These are phyloP conservation scores for Phyllosticta capitalensis DNA, from an alignment of 2,329 filamentous ascomycete species.

Conservation along the genomic window DNA sequence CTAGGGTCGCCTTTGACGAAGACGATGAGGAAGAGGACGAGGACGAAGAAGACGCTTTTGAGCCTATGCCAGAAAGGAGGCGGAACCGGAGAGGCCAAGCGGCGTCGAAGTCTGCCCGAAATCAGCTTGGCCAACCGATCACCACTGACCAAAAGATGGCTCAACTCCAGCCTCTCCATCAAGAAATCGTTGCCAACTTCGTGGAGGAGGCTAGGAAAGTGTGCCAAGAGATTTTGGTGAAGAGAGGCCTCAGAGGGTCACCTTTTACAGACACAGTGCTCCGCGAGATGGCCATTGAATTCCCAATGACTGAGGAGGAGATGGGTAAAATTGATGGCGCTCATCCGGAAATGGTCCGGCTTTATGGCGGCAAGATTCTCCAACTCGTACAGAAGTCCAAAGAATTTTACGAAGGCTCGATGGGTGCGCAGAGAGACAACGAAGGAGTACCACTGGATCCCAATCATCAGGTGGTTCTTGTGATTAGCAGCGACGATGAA, in stretches of 20 bases:
- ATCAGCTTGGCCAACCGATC: constrained; percentile 48
- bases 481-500: constrained; percentile 23
- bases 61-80: constrained; percentile 23
- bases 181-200: constrained; percentile 55
- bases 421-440: constrained; percentile 26
- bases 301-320: constrained; percentile 51
- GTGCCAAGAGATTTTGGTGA: constrained; percentile 53
- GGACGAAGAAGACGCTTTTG: constrained; percentile 39
- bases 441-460: constrained; percentile 37
- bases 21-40: constrained; percentile 22
- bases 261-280: constrained; percentile 61
- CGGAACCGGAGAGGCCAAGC: constrained; percentile 6
- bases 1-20: constrained; percentile 7
- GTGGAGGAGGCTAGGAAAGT: constrained; percentile 50
- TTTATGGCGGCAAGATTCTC: constrained; percentile 53
- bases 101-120: constrained; percentile 14
- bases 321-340: constrained; percentile 58
- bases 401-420: constrained; percentile 24
- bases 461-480: constrained; percentile 32
- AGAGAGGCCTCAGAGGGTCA: constrained; percentile 46
- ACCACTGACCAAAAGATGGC: constrained; percentile 46
- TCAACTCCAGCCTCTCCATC: constrained; percentile 49
- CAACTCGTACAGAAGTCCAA: constrained; percentile 44
- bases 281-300: constrained; percentile 62
- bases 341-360: constrained; percentile 50